phyloP scores from a whole-genome alignment of 352 stramenopile species.

The Elongisporangium prolatum region DNA sequence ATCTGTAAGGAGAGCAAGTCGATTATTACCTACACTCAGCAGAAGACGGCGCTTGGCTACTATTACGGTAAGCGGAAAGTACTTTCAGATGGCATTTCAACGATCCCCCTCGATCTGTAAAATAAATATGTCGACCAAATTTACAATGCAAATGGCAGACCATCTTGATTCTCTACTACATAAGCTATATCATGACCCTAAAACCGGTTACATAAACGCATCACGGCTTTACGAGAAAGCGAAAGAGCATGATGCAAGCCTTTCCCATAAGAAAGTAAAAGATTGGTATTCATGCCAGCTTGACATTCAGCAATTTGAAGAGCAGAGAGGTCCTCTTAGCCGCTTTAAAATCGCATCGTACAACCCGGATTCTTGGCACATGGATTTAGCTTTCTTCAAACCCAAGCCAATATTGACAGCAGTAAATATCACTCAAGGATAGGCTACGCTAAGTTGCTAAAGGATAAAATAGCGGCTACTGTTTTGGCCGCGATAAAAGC shows the following conservation, averaged over 20 bases:
- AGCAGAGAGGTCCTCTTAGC: conserved; percentile 5
- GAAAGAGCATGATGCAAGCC: conserved; percentile 7
- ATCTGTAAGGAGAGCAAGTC: conserved; percentile 18
- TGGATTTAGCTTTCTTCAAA: conserved; percentile 19
- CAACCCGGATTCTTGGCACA: conserved; percentile 24
- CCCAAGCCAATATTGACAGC: conserved; percentile 18
- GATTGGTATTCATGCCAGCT: conserved; percentile 13
- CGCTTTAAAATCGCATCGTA: conserved; percentile 13
- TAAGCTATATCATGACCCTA: conserved; percentile 19
- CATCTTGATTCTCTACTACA: conserved; percentile 7
- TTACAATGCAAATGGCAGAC: not conserved
- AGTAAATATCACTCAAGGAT: conserved; percentile 33
- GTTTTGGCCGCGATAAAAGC: conserved; percentile 19
- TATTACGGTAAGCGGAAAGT: conserved; percentile 27
- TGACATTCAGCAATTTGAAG: conserved; percentile 20
- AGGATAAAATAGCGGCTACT: conserved; percentile 23
- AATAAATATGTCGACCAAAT: conserved; percentile 1
- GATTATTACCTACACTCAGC: conserved; percentile 23
- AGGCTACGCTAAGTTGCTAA: conserved; percentile 30
- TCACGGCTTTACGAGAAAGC: conserved; percentile 18
- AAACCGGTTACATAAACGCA: conserved; percentile 17
- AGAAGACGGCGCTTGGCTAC: conserved; percentile 17
- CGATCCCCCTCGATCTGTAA: conserved; percentile 18
- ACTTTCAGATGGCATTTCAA: conserved; percentile 18
- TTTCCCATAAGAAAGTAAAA: conserved; percentile 18